phyloP scores from a whole-genome alignment of 768 basidiomycete species.

The Lactarius akahatsu region DNA sequence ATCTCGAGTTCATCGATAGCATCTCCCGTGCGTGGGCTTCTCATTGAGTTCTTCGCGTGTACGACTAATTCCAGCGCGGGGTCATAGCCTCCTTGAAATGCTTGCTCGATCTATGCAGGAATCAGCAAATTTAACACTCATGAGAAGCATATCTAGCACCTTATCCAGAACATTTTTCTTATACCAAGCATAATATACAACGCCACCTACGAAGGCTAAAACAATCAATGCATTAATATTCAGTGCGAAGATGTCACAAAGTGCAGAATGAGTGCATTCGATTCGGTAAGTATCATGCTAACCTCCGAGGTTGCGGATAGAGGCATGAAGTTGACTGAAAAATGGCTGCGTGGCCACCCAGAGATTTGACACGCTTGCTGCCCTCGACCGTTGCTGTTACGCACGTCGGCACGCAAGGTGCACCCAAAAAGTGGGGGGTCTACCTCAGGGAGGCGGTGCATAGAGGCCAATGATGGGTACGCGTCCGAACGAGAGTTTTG shows the following conservation, averaged over 20 bases:
- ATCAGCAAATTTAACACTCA: not conserved
- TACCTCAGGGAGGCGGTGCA: not conserved
- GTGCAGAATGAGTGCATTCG: not conserved
- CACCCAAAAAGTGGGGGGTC: not conserved
- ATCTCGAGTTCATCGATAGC: constrained; percentile 36
- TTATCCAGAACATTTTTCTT: constrained; percentile 79
- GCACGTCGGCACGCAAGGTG: not conserved
- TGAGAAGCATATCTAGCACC: constrained; percentile 39
- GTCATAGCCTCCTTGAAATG: constrained; percentile 79
- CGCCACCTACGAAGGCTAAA: constrained; percentile 67
- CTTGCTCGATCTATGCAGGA: constrained; percentile 61
- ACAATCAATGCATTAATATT: not conserved
- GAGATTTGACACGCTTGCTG: not conserved
- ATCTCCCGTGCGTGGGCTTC: constrained; percentile 33
- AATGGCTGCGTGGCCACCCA: not conserved
- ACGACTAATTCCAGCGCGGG: constrained; percentile 74
- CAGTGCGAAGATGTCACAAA: not conserved
- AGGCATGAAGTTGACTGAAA: not conserved
- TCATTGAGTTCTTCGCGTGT: constrained; percentile 37
- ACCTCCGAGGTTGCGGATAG: not conserved
- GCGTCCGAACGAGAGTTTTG: not conserved
- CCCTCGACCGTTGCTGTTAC: not conserved
- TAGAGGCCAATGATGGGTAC: not conserved
- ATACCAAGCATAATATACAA: constrained; percentile 76
- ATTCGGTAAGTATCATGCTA: not conserved